Conservation (phyloP, 768 basidiomycete genomes). For the Asterophora lycoperdoides region DNA sequence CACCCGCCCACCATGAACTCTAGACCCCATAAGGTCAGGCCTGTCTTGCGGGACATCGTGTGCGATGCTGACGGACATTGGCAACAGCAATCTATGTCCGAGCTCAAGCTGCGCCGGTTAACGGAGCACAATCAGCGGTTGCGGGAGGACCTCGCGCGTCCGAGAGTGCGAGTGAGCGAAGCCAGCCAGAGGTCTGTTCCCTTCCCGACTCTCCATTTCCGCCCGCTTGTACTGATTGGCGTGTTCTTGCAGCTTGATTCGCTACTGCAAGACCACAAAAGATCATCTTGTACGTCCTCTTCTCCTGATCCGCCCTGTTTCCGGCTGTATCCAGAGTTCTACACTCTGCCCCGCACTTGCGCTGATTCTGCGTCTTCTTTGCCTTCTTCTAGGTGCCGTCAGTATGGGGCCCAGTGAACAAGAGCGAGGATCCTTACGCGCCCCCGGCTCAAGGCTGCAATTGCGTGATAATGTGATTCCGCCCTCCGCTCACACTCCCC, state of each 20-base stretch:
- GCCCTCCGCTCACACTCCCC: neutral
- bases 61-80: constrained; percentile 5
- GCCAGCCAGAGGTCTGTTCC: constrained; percentile 69
- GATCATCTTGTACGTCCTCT: constrained; percentile 72
- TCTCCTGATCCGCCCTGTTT: constrained; percentile 5
- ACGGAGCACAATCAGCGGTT: constrained; percentile 92
- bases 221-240: constrained; percentile 1
- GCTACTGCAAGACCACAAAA: constrained; percentile 90
- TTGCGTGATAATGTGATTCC: constrained; percentile 64
- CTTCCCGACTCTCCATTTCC: neutral
- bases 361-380: constrained; percentile 6
- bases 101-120: constrained; percentile 91
- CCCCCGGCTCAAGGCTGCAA: constrained; percentile 72
- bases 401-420: constrained; percentile 90
- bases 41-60: constrained; percentile 5
- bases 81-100: constrained; percentile 85
- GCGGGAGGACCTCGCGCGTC: constrained; percentile 83
- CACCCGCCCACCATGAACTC: constrained; percentile 52
- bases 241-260: constrained; percentile 63
- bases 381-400: constrained; percentile 64
- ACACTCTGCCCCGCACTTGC: neutral
- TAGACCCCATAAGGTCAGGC: constrained; percentile 63
- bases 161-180: constrained; percentile 89
- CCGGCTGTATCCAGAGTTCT: constrained; percentile 4
- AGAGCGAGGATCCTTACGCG: constrained; percentile 90